Base-by-base conservation (phyloP, 2,329 filamentous ascomycete genomes). In the Colletotrichum graminicola region DNA sequence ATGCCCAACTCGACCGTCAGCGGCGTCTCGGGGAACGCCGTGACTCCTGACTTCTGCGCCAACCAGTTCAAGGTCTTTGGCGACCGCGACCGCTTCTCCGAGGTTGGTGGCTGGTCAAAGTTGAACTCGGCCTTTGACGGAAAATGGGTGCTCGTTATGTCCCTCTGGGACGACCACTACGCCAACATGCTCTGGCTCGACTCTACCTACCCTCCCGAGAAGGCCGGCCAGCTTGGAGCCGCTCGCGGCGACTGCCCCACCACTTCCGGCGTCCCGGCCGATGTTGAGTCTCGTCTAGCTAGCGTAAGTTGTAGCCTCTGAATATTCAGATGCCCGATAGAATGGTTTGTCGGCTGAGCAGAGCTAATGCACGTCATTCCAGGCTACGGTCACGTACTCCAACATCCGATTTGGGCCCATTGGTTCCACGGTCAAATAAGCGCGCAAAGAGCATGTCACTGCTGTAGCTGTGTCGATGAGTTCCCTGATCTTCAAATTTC, bases 161-260 rank as follows among this genome's bases (percentile, higher is more conserved):
- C 84, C 32, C 81, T 90, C 71, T 88, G 86, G 86, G 79, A 83
- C 71, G 83, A 84, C 73, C 86, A 91, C 79, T 81, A 85, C 62
- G 82, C 88, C 76, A 85, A 88, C 79, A 91, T 91, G 88, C 84
- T 89, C 73, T 92, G 90, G 90, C 85, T 92, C 73, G 89, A 91
- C 81, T 85, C 84, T 67, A 83, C 79, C 75, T 89, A 86, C 81
- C 88, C 88, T n/a, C 73, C 74, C 56, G 74, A 75, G 36, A 70
- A 69, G 43, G 73, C 67, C 23, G 75, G 73, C n/a, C 51, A 60
- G 39, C 83, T 82, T 11, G 86, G 86, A 29, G 72, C 71, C 36
- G 75, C 66, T 61, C 75, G 77, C 16, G 76, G 77, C 41, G 64
- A 69, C 60, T 78, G 77, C 65, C 65, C 76, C 36, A 62, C 73